Base-by-base conservation (phyloP, 176 grass and related monocot genomes). In the Cenchrus americanus region DNA sequence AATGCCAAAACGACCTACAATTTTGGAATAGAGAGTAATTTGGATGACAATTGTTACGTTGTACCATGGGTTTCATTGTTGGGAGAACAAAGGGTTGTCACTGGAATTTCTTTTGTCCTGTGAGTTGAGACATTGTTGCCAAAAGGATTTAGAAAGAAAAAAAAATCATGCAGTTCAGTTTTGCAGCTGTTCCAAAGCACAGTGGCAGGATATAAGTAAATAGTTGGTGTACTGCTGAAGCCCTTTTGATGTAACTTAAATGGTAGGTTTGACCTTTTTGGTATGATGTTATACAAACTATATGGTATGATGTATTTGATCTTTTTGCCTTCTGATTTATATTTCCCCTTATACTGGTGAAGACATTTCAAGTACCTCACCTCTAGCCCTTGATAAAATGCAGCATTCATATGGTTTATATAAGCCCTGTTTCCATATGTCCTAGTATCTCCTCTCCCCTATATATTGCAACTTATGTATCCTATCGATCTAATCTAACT, bases 231-330 rank as follows among this genome's bases (percentile, higher is more conserved):
- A 49, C 68, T 12, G 2, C 13, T 55, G 13, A 70, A 59, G 19
- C 11, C 27, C 62, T 12, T 65, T 34, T 7, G 58, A 40, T 44
- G 22, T 62, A 44, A 73, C 18, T 6, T 37, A 40, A 14, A 37
- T 7, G 44, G 50, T 34, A 83, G 51, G 46, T 71, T 71, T 5
- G 24, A 8, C 21, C 50, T n/a, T n/a, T n/a, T n/a, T n/a, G n/a
- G n/a, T n/a, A n/a, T n/a, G n/a, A 26, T 30, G 34, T 59, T 72
- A 10, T 70, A 51, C 14, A 53, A 24, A 71, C 49, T 71, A 42
- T 81, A 66, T 53, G 65, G 26, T 58, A 46, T 53, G 22, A 55
- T 67, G 24, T 75, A 49, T 14, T 57, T 68, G 69, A 67, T 81
- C 57, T 75, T 67, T 49, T 21, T 67, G 19, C 19, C 51, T 62